Percentiles rank a stretch among this genome's conserved stretches.
Evolutionary conservation across 148 eudicot species (phyloP).

Genomic region (Silene uniflora): DNA sequence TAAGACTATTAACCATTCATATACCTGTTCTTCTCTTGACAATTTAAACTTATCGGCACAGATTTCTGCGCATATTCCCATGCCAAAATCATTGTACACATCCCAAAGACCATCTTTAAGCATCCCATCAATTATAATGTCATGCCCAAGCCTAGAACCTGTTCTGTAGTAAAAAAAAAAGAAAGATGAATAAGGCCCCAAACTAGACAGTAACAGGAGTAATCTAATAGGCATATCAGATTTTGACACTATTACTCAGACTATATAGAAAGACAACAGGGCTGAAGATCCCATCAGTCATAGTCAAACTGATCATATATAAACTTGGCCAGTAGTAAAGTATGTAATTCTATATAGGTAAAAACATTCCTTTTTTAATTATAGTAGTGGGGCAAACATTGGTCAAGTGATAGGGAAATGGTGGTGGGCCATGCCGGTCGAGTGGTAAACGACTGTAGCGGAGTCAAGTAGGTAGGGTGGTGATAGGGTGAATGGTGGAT

Average conservation of each 20-base stretch:
- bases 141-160: constrained; percentile 95
- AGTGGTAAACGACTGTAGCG: too few species aligned
- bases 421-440: too few species aligned
- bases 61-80: constrained; percentile 91
- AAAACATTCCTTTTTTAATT: too few species aligned
- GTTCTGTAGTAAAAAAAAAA: constrained; percentile 39
- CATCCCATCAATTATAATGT: constrained; percentile 85
- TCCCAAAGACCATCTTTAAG: constrained; percentile 99
- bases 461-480: too few species aligned
- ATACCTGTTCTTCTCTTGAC: constrained; percentile 82
- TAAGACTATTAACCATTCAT: neutral
- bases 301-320: too few species aligned
- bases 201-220: neutral
- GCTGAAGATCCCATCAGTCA: neutral
- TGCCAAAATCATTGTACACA: constrained; percentile 93
- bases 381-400: neutral
- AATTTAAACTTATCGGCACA: constrained; percentile 70
- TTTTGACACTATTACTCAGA: neutral
- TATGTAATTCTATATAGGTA: too few species aligned
- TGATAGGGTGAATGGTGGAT: too few species aligned
- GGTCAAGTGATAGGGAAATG: too few species aligned
- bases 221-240: neutral
- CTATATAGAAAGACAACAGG: neutral
- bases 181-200: neutral
- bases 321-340: too few species aligned